Conservation (phyloP, 2,329 filamentous ascomycete species). For the Clarireedia paspali region DNA sequence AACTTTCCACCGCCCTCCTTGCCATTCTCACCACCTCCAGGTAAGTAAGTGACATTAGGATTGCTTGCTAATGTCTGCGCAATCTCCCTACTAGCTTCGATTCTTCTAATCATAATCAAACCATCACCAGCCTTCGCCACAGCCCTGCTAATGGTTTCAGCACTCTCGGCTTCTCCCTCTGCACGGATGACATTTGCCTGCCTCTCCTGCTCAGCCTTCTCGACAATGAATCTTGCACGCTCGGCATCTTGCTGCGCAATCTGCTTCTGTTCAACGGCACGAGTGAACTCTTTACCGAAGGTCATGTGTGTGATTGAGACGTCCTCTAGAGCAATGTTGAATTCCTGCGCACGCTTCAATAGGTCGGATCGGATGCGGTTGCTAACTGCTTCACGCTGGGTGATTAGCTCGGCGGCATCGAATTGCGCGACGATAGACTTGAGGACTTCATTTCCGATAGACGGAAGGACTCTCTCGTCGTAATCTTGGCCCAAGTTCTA, state of each 20-base stretch:
- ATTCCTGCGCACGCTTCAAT: slow-evolving; percentile 85
- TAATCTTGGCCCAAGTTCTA: slow-evolving; percentile 97
- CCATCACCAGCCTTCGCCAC: slow-evolving; percentile 91
- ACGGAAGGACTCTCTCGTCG: slow-evolving; percentile 95
- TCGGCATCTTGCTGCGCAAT: slow-evolving; percentile 99
- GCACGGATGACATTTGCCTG: slow-evolving; percentile 98
- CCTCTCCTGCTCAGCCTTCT: slow-evolving; percentile 96
- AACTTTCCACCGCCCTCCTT: slow-evolving; percentile 46
- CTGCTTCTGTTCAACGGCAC: slow-evolving; percentile 99
- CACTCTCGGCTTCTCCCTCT: slow-evolving; percentile 94
- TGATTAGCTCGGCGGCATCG: slow-evolving; percentile 97
- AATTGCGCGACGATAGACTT: slow-evolving; percentile 98
- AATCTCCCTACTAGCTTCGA: slow-evolving; percentile 95
- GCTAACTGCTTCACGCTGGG: slow-evolving; percentile 93
- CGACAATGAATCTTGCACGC: slow-evolving; percentile 94
- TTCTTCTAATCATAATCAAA: slow-evolving; percentile 90
- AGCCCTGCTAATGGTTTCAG: slow-evolving; percentile 89
- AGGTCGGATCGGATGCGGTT: slow-evolving; percentile 91
- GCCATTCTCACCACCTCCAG: slow-evolving; percentile 62
- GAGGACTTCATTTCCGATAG: slow-evolving; percentile 98
- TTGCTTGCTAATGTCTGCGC: slow-evolving; percentile 82
- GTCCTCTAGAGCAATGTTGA: slow-evolving; percentile 98
- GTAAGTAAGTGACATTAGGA: slow-evolving; percentile 93
- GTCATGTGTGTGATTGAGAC: slow-evolving; percentile 99
- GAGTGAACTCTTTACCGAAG: slow-evolving; percentile 97